Conservation (phyloP, 2,329 filamentous ascomycete genomes). For the Neonectria faginata region DNA sequence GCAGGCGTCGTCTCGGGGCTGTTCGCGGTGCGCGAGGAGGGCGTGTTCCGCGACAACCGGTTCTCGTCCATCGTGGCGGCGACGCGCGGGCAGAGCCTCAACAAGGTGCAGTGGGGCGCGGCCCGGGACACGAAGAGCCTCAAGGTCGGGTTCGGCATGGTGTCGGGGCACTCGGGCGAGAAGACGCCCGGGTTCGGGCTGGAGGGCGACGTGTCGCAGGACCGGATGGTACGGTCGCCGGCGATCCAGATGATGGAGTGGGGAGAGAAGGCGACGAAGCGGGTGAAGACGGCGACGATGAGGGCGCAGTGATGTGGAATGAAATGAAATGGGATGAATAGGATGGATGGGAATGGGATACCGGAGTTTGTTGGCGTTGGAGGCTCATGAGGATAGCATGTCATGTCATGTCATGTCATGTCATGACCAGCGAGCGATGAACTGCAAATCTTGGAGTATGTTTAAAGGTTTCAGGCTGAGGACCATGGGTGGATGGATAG, state of each 20-base stretch:
- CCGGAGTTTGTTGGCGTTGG: slow-evolving; percentile 6
- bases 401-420: background rate
- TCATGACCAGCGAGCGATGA: slow-evolving; percentile 6
- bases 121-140: slow-evolving; percentile 33
- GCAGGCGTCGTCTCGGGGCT: slow-evolving; percentile 38
- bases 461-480: background rate
- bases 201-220: slow-evolving; percentile 44
- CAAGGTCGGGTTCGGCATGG: slow-evolving; percentile 42
- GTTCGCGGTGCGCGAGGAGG: slow-evolving; percentile 40
- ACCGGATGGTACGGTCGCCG: slow-evolving; percentile 40
- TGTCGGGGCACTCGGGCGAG: slow-evolving; percentile 38
- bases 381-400: slow-evolving; percentile 5
- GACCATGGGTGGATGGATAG: background rate
- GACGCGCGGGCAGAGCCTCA: slow-evolving; percentile 39
- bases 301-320: slow-evolving; percentile 24
- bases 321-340: too few relatives aligned
- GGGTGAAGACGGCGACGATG: slow-evolving; percentile 36
- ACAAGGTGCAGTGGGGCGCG: slow-evolving; percentile 40
- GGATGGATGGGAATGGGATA: background rate
- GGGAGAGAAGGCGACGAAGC: slow-evolving; percentile 36
- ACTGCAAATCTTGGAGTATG: background rate
- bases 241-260: slow-evolving; percentile 40
- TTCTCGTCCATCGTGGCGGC: slow-evolving; percentile 45
- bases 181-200: slow-evolving; percentile 41
- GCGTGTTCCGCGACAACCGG: slow-evolving; percentile 40